Evolutionary conservation across 2,329 filamentous ascomycete species (phyloP).

Genomic region (Colletotrichum gloeosporioides): DNA sequence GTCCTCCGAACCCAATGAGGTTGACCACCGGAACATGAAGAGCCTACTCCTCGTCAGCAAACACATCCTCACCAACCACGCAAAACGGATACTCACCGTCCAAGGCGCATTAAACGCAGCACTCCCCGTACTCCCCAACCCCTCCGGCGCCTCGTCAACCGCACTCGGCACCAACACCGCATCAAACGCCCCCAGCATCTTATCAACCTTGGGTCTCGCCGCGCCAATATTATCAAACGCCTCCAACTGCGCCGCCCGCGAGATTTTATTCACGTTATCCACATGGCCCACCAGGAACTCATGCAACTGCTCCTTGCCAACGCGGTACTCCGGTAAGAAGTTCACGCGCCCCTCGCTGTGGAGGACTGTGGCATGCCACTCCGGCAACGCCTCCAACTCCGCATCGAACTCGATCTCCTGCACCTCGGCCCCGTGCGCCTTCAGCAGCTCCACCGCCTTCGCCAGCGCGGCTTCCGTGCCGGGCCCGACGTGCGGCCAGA

Average conservation of each 20-base stretch:
- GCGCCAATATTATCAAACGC: conserved; percentile 58
- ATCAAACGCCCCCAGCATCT: conserved; percentile 51
- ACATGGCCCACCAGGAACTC: conserved; percentile 53
- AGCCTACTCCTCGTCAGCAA: conserved; percentile 39
- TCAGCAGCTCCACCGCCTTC: conserved; percentile 43
- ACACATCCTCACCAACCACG: not conserved
- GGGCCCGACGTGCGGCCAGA: conserved; percentile 53
- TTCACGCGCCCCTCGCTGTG: conserved; percentile 55
- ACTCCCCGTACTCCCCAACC: conserved; percentile 57
- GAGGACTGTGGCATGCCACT: conserved; percentile 59
- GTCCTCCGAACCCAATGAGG: conserved; percentile 65
- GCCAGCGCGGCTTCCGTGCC: conserved; percentile 49
- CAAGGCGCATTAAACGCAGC: conserved; percentile 56
- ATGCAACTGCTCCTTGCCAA: conserved; percentile 51
- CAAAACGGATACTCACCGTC: conserved; percentile 49
- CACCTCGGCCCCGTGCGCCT: conserved; percentile 55
- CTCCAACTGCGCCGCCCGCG: conserved; percentile 52
- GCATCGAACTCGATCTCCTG: conserved; percentile 59
- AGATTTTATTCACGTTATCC: conserved; percentile 48
- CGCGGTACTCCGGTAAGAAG: conserved; percentile 59
- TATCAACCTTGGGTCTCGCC: conserved; percentile 56
- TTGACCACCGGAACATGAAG: conserved; percentile 70
- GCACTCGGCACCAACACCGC: conserved; percentile 63
- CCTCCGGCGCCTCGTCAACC: conserved; percentile 60
- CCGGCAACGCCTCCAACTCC: conserved; percentile 51